Evolutionary conservation across 345 rosid species (phyloP).

Genomic region (Eucalyptus pauciflora): DNA sequence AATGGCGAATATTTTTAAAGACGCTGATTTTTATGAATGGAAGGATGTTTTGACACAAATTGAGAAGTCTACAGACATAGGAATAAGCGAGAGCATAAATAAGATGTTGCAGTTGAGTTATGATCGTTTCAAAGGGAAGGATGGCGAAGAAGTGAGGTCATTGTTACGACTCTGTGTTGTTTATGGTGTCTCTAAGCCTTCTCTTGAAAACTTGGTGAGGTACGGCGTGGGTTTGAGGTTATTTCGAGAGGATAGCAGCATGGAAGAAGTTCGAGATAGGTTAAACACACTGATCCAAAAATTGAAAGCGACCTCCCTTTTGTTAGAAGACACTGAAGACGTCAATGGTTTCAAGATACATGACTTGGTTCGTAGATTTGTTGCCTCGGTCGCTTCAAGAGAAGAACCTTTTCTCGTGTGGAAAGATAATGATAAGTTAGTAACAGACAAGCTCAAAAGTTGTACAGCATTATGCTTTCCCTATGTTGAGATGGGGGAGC

Average conservation of each 20-base stretch:
- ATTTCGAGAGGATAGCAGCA: background rate
- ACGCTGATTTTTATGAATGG: accelerated
- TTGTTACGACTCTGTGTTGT: background rate
- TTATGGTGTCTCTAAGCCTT: background rate
- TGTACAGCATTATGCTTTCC: too few species aligned
- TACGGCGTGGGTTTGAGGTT: accelerated
- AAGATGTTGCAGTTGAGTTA: background rate
- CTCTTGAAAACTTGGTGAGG: background rate
- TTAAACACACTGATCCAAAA: accelerated
- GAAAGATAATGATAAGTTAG: too few species aligned
- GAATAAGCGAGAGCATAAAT: background rate
- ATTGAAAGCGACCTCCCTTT: too few species aligned
- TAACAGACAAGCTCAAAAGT: too few species aligned
- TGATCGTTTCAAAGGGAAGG: background rate
- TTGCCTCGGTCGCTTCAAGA: too few species aligned
- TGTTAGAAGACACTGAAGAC: too few species aligned
- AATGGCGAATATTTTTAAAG: background rate
- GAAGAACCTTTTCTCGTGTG: too few species aligned
- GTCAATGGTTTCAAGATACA: too few species aligned
- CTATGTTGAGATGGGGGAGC: too few species aligned
- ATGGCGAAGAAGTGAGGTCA: accelerated
- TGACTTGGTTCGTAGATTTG: too few species aligned
- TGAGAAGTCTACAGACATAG: accelerated
- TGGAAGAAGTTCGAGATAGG: background rate
- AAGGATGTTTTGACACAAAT: background rate